Evolutionary conservation across 345 rosid genomes (phyloP), one percentile per base, ranked within the genome.

Genomic region (Xanthoceras sorbifolium): DNA sequence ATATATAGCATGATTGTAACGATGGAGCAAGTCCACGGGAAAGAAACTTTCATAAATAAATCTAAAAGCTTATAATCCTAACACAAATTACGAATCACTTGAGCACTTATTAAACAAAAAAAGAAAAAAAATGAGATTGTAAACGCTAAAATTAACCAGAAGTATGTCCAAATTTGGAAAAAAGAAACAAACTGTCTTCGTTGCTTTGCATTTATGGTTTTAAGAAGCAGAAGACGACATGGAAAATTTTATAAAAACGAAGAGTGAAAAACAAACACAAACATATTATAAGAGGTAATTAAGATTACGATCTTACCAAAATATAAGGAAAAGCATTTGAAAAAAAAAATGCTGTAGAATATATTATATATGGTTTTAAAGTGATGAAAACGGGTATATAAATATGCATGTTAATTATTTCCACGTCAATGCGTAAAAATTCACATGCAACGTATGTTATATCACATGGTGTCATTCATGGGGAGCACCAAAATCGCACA

Each of bases 401-500:
- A 52, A 63, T 80, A 25, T 61, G 34, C 63, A 67, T 32, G 69
- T 80, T 20, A 65, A 78, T 25, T 72, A 78, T 25, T 72, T 64
- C 38, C 25, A 67, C 78, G 76, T 77, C 29, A 22, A 73, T 29
- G 65, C 50, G 77, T 74, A 71, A 73, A 50, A 73, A 73, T 61
- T 76, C 83, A 72, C 83, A 76, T 82, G 83, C 76, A 82, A 73
- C 75, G 78, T 77, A 74, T 80, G 82, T 31, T 73, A 71, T 77
- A 68, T 75, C 80, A 78, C 82, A 80, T 78, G 81, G 80, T 57
- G 11, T 29, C 84, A 84, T 76, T 80, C 87, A 86, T 86, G 80
- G 91, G 91, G 89, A 82, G 89, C 91, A 86, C 71, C 73, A 82
- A 79, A 74, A 89, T 86, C 89, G 42, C 64, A 86, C 69, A 84